These are phyloP conservation scores for Penicillium steckii DNA, from an alignment of 495 filamentous ascomycete species.

Conservation along the genomic window DNA sequence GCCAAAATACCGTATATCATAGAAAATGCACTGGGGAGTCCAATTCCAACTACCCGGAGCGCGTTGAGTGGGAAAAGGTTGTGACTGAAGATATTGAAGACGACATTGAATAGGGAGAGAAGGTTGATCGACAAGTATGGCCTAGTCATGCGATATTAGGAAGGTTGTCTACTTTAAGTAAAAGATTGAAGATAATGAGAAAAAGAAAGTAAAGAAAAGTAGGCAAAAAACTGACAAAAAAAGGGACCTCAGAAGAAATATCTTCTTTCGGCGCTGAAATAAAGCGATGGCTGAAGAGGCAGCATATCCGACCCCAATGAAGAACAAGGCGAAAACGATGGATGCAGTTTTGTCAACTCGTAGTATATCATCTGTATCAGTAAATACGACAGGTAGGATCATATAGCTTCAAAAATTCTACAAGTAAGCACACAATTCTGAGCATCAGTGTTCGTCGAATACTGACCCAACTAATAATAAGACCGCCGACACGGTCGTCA, in stretches of 20 bases:
- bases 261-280: constrained; percentile 17
- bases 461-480: neutral
- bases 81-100: constrained; percentile 33
- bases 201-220: too few relatives aligned
- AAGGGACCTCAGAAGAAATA: constrained; percentile 29
- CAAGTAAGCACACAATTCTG: neutral
- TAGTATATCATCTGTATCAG: constrained; percentile 6
- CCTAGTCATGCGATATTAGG: constrained; percentile 13
- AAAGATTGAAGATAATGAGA: too few relatives aligned
- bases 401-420: constrained; percentile 19
- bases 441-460: neutral
- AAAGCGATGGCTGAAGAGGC: constrained; percentile 24
- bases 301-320: constrained; percentile 26
- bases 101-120: constrained; percentile 31
- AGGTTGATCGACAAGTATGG: constrained; percentile 29
- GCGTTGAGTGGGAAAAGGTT: constrained; percentile 22
- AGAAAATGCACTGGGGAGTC: constrained; percentile 24
- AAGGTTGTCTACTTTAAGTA: too few relatives aligned
- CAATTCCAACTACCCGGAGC: constrained; percentile 22
- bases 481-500: neutral
- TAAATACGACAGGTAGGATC: constrained; percentile 30
- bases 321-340: constrained; percentile 19
- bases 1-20: constrained; percentile 28
- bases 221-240: constrained; percentile 27
- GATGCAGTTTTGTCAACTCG: constrained; percentile 16